Evolutionary conservation across 164 flowering plant genomes (phyloP).

Genomic region (Berberis vulgaris): DNA sequence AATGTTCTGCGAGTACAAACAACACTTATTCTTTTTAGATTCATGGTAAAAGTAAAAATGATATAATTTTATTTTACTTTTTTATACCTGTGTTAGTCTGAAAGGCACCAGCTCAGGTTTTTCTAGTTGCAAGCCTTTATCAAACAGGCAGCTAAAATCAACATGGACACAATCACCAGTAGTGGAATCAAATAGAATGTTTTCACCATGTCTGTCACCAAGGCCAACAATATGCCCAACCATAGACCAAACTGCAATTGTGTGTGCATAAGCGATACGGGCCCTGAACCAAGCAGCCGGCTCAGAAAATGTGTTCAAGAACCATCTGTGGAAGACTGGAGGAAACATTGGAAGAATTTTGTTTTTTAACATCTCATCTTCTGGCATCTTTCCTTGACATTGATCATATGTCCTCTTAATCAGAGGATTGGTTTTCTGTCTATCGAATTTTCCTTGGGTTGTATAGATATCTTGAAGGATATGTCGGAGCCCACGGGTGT

Average conservation of each 20-base stretch:
- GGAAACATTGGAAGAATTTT: conserved; percentile 98
- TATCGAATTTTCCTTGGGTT: conserved; percentile 86
- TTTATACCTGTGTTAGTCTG: conserved; percentile 86
- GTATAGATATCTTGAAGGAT: conserved; percentile 95
- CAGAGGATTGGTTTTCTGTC: conserved; percentile 90
- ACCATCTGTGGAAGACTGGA: conserved; percentile 94
- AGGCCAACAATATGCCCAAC: conserved; percentile 99
- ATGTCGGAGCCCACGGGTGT: conserved; percentile 98
- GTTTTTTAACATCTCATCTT: conserved; percentile 78
- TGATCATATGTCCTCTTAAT: conserved; percentile 94
- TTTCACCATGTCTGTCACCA: conserved; percentile 99
- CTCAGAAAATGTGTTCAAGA: conserved; percentile 87
- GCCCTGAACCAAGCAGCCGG: conserved; percentile 99
- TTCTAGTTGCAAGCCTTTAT: conserved; percentile 93
- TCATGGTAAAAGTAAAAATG: neutral
- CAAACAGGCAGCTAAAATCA: conserved; percentile 99
- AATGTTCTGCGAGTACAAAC: conserved; percentile 63
- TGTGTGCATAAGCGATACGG: conserved; percentile 92
- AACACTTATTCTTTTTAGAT: too few relatives aligned
- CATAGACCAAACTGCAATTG: conserved; percentile 99
- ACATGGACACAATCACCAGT: conserved; percentile 99
- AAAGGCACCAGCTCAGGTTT: conserved; percentile 99
- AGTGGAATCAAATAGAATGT: conserved; percentile 97
- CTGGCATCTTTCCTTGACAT: conserved; percentile 76
- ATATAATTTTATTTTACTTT: neutral